A percentile compares a stretch with the other conserved stretches of the same genome.
Evolutionary conservation across 2,329 filamentous ascomycete species (phyloP).

Genomic region (Aureobasidium sp.): DNA sequence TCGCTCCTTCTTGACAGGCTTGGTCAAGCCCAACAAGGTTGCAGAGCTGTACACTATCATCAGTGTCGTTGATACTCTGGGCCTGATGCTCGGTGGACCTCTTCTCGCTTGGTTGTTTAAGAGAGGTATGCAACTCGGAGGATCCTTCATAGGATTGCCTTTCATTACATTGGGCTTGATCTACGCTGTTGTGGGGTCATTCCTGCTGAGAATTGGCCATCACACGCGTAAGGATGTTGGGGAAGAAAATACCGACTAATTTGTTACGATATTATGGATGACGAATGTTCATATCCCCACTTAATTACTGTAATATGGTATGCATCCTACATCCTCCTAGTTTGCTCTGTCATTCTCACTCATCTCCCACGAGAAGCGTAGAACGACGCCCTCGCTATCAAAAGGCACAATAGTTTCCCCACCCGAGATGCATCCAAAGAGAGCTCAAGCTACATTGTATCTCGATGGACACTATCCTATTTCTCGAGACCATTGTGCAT

Average conservation of each 20-base stretch:
- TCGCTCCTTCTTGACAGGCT: slow-evolving; percentile 43
- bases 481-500: too few relatives aligned
- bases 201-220: neutral
- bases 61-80: slow-evolving; percentile 41
- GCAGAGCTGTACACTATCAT: slow-evolving; percentile 47
- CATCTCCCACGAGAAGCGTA: too few relatives aligned
- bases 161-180: slow-evolving; percentile 33
- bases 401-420: too few relatives aligned
- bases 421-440: too few relatives aligned
- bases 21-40: slow-evolving; percentile 46
- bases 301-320: too few relatives aligned
- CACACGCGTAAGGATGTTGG: neutral
- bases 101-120: slow-evolving; percentile 40
- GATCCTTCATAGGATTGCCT: slow-evolving; percentile 42
- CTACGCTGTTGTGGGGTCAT: slow-evolving; percentile 11
- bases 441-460: too few relatives aligned
- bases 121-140: slow-evolving; percentile 38
- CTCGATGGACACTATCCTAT: too few relatives aligned
- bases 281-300: too few relatives aligned
- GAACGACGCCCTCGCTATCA: too few relatives aligned
- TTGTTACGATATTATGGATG: neutral
- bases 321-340: too few relatives aligned
- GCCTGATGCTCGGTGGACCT: slow-evolving; percentile 39
- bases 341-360: too few relatives aligned
- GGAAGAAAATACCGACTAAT: neutral